Evolutionary conservation across 306 rosid species (phyloP), one percentile per base, ranked within the genome.

Genomic region (Lagenaria siceraria): DNA sequence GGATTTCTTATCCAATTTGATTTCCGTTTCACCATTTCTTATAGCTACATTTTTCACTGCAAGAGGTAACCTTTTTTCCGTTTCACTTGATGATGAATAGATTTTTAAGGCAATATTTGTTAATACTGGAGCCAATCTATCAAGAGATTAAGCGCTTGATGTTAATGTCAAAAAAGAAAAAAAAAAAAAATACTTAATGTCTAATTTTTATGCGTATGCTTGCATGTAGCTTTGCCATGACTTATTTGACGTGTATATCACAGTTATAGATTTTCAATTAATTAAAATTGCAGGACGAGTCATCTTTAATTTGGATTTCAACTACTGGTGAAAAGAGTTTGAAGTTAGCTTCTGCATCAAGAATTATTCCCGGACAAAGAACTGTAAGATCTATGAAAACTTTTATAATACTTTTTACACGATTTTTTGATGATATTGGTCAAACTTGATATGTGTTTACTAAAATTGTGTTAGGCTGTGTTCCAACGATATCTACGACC

Each of bases 321-420:
- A 91, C 92, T 78, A 89, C 87, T 79, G 95, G 89, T 82, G 98
- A 92, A 87, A 95, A 92, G 82, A 88, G 84, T 76, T 88, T 95
- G 75, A 90, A 90, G 82, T 87, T 95, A 76, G 89, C 90, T 58
- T 90, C 93, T 60, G 92, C 92, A 42, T 90, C 93, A 12, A 88
- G 93, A 88, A 95, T 95, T 78, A 85, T 95, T 79, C 89, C 97
- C 72, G 98, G 98, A 75, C 98, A 95, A 81, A 96, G 97, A 85
- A 95, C 98, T 36, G 85, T 87, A 81, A 83, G 87, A 81, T 73
- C 55, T 58, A 22, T 82, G 51, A 3, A 60, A 51, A 0, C 7
- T 73, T 46, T 24, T 24, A 27, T 24, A 36, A 7, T 72, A 61
- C 43, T 73, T 15, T 11, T 24, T 40, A 59, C 78, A 61, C 78